Evolutionary conservation across 179 eudicot species (phyloP), one percentile per base, ranked within the genome.

Genomic region (Drosera spatulata): DNA sequence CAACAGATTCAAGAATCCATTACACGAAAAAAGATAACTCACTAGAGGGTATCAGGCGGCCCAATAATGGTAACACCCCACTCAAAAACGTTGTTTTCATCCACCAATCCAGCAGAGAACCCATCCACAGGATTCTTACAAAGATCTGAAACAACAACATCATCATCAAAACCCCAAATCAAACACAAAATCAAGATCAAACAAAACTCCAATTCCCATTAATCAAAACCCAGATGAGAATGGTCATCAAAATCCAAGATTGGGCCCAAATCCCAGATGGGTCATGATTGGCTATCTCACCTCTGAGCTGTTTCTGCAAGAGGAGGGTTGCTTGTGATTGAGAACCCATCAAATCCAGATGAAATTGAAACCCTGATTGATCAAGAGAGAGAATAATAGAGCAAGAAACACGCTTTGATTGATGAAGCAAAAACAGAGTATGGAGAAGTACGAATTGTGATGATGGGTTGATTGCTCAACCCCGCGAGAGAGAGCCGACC

Each of bases 31-130:
- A 8, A 58, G 51, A 56, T 41, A 41, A 45, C 90, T 61, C 68
- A 86, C 90, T 87, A 85, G 14, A 87, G 75, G 12, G 95, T 87
- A 75, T 87, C 95, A 14, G 91, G 93, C 3, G 93, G 96, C 2
- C 96, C 93, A 55, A 83, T 85, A 66, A 85, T 74, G 9, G 91
- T 85, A 47, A 87, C 91, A 60, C 85, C 82, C 95, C 95, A 22
- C 33, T 22, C 33, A 22, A 22, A 22, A 22, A 22, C 33, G 33
- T 22, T 22, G 33, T 22, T 22, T 45, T 85, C 94, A 67, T 85
- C 86, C 58, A 81, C 89, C 66, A 85, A 81, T 47, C 91, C 95
- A 37, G 93, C 95, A 5, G 95, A 87, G 52, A 87, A 87, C 39
- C 96, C 96, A 85, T 87, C 96, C 43, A 85, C 89, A 3, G 93